These are phyloP conservation scores for Pythium phragmitis DNA, from an alignment of 352 stramenopile species.

Conservation along the genomic window DNA sequence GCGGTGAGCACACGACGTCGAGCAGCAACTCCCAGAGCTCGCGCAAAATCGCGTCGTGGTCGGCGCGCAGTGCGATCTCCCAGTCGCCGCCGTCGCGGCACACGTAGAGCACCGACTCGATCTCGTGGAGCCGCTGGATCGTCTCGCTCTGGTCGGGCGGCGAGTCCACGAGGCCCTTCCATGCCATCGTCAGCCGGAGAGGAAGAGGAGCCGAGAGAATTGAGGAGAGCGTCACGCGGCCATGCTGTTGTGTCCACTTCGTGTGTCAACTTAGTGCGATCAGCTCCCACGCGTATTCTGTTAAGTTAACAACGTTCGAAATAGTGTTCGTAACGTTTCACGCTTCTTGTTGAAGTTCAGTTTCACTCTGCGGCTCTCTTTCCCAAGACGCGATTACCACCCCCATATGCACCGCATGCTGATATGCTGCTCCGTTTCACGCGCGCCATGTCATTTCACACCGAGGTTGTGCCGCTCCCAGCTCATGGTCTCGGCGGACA, in stretches of 20 bases:
- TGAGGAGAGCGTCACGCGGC: neutral
- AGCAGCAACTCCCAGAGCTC: slow-evolving; percentile 68
- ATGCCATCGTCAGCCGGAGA: slow-evolving; percentile 21
- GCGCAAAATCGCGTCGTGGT: slow-evolving; percentile 28
- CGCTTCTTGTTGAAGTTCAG: neutral
- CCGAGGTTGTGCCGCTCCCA: neutral
- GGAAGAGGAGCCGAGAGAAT: neutral
- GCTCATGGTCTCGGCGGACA: neutral
- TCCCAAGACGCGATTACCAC: too few species aligned
- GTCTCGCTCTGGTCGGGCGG: slow-evolving; percentile 50
- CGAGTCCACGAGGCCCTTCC: slow-evolving; percentile 45
- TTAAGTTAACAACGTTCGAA: neutral
- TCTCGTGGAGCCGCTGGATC: slow-evolving; percentile 41
- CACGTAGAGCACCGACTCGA: slow-evolving; percentile 41
- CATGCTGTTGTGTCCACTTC: slow-evolving; percentile 3
- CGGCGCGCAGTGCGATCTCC: slow-evolving; percentile 16
- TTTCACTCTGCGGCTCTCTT: too few species aligned
- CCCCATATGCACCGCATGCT: neutral
- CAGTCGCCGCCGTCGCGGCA: slow-evolving; percentile 20
- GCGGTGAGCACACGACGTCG: slow-evolving; percentile 67
- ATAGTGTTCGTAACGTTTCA: slow-evolving; percentile 1
- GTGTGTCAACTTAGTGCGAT: slow-evolving; percentile 10
- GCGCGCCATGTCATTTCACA: neutral
- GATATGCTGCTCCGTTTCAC: neutral
- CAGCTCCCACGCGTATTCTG: neutral